Base-by-base conservation (phyloP, 257 asterid species). In the Linderniella brevidens region DNA sequence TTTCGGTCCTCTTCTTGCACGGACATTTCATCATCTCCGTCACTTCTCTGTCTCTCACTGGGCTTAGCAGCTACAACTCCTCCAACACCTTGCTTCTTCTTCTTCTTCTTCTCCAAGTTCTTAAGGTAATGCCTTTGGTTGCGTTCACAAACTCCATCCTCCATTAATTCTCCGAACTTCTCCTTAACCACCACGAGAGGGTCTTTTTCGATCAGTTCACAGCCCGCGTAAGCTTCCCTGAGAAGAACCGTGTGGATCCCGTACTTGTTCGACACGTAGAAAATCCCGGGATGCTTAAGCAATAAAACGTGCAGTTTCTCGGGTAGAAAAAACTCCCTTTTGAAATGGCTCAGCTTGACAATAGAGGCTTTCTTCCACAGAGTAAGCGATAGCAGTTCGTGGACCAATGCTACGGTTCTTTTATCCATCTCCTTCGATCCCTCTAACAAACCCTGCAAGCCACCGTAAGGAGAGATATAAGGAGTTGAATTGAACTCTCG, bases 231-330 rank as follows among this genome's bases (percentile, higher is more conserved):
- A 20, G 76, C 88, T 76, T 87, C 97, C 61, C 82, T 68, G 8
- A 87, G 93, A 58, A 87, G 65, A 56, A 83, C 86, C 0, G 92
- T 79, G 49, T 87, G 80, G 17, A 75, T 72, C 46, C 71, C 75
- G 58, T 80, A 85, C 51, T 53, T 78, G 45, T 80, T 85, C 8
- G 95, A 80, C 45, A 85, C 92, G 55, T 78, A 85, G 65, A 85
- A 85, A 46, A 83, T 68, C 35, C 92, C 93, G 7, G 95, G 97
- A 68, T 87, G 92, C 60, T 77, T 83, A 11, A 83, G 86, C 66
- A 87, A 59, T 51, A 80, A 46, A 43, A 78, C 72, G 61, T 87
- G 78, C 58, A 87, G 37, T 56, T 80, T 83, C 54, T 74, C 86
- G 0, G 90, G 86, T 16, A 83, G 66, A 56, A 76, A 48, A 47